Evolutionary conservation across 176 grass and related monocot genomes (phyloP), one percentile per base, ranked within the genome.

Genomic region (Lolium multiflorum): DNA sequence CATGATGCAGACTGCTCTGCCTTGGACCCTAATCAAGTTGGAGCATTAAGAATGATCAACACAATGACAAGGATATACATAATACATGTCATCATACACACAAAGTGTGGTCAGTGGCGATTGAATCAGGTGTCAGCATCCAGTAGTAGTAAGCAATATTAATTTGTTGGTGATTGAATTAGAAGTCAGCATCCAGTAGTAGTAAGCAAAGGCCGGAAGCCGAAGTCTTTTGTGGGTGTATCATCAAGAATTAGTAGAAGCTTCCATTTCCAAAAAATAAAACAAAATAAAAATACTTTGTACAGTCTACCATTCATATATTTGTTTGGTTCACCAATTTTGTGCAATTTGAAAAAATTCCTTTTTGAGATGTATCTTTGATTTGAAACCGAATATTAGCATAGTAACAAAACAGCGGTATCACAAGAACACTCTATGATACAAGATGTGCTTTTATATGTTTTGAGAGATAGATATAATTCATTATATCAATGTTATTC

Each of bases 51-150:
- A 69, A 48, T 50, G 81, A 78, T 81, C 57, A 77, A 63, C 77
- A 83, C 71, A 69, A 37, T 78, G 43, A 73, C 39, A 71, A 63
- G 24, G 35, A 20, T 55, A 73, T 35, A 35, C 2, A 3, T 41
- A 10, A 3, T 41, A 10, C 24, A 64, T 76, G 18, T 79, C 80
- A 49, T 46, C 74, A 14, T 81, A 61, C 72, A 56, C 44, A 74
- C 20, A 73, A 52, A 76, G 48, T n/a, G 3, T 51, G 22, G 49
- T 60, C 56, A 76, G 59, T 85, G 72, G 54, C 56, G 79, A 86
- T 67, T 70, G 82, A 82, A 89, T 86, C 72, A 31, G 83, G 6
- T 31, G 48, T 46, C 20, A 47, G 20, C 35, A 78, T 59, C 37
- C 35, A 58, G 17, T 22, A 78, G 37, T 16, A 41, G 18, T 9